Conservation (phyloP, 208 protist species). For the Lotmaria passim region DNA sequence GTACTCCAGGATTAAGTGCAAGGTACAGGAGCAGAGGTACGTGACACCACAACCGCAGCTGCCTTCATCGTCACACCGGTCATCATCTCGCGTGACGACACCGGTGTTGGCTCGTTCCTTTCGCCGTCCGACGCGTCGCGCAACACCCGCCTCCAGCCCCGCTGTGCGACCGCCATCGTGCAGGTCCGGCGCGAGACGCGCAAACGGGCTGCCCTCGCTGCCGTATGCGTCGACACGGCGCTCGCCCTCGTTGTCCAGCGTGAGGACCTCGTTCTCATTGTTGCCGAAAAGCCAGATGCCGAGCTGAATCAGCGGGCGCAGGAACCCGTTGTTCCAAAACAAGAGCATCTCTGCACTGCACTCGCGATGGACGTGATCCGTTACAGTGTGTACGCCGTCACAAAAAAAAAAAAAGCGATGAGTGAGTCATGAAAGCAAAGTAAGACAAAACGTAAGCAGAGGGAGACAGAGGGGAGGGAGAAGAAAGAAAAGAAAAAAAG, state of each 20-base stretch:
- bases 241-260: constrained; percentile 14
- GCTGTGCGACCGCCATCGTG: background rate
- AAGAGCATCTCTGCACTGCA: constrained; percentile 14
- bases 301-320: constrained; percentile 1
- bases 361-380: too few relatives aligned
- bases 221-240: constrained; percentile 16
- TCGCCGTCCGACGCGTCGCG: background rate
- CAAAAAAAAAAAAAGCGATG: too few relatives aligned
- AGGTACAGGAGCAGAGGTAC: background rate
- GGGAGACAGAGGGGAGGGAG: too few relatives aligned
- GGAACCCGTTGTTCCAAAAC: constrained; percentile 10
- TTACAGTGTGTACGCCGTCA: too few relatives aligned
- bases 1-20: constrained; percentile 13
- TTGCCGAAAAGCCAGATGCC: constrained; percentile 23
- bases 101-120: background rate
- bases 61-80: too few relatives aligned
- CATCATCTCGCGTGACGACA: background rate
- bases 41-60: too few relatives aligned
- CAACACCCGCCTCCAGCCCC: background rate
- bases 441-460: too few relatives aligned
- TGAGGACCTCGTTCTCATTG: constrained; percentile 16
- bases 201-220: constrained; percentile 23
- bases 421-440: too few relatives aligned
- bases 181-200: constrained; percentile 10
- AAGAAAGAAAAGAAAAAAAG: too few relatives aligned